Percentiles rank a stretch among this genome's conserved stretches.
These are phyloP conservation scores for Pythium dissotocum DNA, from an alignment of 352 stramenopile species.

Conservation along the genomic window DNA sequence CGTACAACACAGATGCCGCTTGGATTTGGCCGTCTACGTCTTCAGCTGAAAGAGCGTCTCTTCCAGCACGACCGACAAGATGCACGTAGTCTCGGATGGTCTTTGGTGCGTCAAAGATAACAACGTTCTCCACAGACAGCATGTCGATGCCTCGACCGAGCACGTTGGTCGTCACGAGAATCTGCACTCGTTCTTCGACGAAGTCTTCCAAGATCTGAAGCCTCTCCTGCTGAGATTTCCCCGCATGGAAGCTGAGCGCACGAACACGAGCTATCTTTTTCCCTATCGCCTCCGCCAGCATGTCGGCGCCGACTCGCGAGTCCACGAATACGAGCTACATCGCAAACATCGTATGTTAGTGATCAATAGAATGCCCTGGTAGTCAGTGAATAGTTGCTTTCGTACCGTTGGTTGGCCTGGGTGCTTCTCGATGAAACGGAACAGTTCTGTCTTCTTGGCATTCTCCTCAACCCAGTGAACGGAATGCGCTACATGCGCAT, in stretches of 20 bases:
- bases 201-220: conserved; percentile 60
- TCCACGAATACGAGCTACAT: conserved; percentile 72
- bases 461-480: conserved; percentile 59
- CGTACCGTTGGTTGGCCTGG: conserved; percentile 37
- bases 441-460: conserved; percentile 58
- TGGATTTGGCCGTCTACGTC: conserved; percentile 2
- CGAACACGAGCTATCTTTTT: conserved; percentile 37
- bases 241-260: conserved; percentile 54
- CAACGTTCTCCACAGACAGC: conserved; percentile 61
- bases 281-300: conserved; percentile 57
- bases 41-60: conserved; percentile 1
- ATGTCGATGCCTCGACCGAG: conserved; percentile 76
- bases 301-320: conserved; percentile 57
- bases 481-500: conserved; percentile 36
- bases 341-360: conserved; percentile 7
- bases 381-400: background rate
- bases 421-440: conserved; percentile 39
- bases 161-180: conserved; percentile 71
- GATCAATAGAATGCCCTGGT: conserved; percentile 7
- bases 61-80: conserved; percentile 54
- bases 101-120: conserved; percentile 73
- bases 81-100: conserved; percentile 67
- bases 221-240: conserved; percentile 61
- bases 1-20: conserved; percentile 41
- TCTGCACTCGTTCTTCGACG: conserved; percentile 41